Evolutionary conservation across 2,329 filamentous ascomycete species (phyloP).

Genomic region (Atkinsonella texensis): DNA sequence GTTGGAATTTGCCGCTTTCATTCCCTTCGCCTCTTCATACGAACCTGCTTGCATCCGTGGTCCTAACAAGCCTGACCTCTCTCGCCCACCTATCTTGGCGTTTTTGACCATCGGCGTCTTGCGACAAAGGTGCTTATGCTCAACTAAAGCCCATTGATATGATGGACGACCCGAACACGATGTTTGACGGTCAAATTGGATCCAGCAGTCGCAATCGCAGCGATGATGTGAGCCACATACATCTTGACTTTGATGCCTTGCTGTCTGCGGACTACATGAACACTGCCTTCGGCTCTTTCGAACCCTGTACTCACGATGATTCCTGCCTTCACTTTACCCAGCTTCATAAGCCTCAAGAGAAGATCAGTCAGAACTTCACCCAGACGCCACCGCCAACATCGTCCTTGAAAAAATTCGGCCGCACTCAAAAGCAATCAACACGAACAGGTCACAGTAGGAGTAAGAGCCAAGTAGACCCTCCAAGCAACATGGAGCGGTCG

Average conservation of each 20-base stretch:
- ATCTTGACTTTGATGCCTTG: conserved; percentile 16
- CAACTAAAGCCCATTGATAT: not conserved
- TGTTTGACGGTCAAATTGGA: conserved; percentile 13
- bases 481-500: conserved; percentile 4
- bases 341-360: conserved; percentile 8
- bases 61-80: not conserved
- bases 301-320: conserved; percentile 19
- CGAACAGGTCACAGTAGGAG: not conserved
- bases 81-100: not conserved
- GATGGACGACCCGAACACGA: conserved; percentile 14
- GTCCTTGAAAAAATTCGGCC: not conserved
- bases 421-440: not conserved
- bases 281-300: conserved; percentile 15
- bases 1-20: not conserved
- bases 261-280: conserved; percentile 14
- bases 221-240: conserved; percentile 16
- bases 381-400: conserved; percentile 4
- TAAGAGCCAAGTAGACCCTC: not conserved
- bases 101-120: not conserved
- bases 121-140: not conserved
- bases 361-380: conserved; percentile 5
- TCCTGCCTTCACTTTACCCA: conserved; percentile 17
- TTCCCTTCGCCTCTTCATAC: not conserved
- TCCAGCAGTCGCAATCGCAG: conserved; percentile 13
- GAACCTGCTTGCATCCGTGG: not conserved